Evolutionary conservation across 2,329 filamentous ascomycete species (phyloP).

Genomic region (Pyrenochaeta sp.): DNA sequence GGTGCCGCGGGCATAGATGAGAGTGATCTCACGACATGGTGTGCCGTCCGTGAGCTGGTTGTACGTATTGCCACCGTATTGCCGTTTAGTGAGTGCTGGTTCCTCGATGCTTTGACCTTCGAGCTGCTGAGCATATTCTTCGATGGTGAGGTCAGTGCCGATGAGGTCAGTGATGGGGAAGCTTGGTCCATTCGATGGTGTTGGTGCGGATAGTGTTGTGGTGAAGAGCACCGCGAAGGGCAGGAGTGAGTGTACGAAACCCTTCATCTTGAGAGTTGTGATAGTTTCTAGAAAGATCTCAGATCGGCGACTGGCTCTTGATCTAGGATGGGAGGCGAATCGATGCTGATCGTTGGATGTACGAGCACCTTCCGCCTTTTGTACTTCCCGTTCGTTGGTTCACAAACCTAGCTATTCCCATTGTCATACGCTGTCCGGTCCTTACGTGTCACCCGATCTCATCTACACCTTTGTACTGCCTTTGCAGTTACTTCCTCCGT

Average conservation of each 20-base stretch:
- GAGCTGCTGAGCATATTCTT: constrained; percentile 34
- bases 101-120: constrained; percentile 18
- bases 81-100: constrained; percentile 26
- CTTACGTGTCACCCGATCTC: constrained; percentile 8
- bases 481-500: constrained; percentile 13
- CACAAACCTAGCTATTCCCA: background rate
- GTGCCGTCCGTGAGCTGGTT: constrained; percentile 44
- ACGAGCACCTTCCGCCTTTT: constrained; percentile 10
- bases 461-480: constrained; percentile 4
- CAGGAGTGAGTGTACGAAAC: constrained; percentile 23
- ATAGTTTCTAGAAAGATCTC: background rate
- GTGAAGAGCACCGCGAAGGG: constrained; percentile 25
- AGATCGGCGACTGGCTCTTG: background rate
- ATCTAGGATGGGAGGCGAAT: background rate
- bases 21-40: constrained; percentile 57
- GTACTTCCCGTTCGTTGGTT: constrained; percentile 1
- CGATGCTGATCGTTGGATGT: background rate
- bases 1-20: constrained; percentile 66
- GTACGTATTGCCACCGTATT: constrained; percentile 35
- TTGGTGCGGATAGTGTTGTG: constrained; percentile 24
- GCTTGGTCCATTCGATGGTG: constrained; percentile 26
- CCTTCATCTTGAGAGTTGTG: constrained; percentile 28
- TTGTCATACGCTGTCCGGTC: background rate
- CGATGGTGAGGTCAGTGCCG: constrained; percentile 31
- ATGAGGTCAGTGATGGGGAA: constrained; percentile 39